These are phyloP conservation scores for Aspergillus sclerotioniger DNA, from an alignment of 495 filamentous ascomycete species.

Conservation along the genomic window DNA sequence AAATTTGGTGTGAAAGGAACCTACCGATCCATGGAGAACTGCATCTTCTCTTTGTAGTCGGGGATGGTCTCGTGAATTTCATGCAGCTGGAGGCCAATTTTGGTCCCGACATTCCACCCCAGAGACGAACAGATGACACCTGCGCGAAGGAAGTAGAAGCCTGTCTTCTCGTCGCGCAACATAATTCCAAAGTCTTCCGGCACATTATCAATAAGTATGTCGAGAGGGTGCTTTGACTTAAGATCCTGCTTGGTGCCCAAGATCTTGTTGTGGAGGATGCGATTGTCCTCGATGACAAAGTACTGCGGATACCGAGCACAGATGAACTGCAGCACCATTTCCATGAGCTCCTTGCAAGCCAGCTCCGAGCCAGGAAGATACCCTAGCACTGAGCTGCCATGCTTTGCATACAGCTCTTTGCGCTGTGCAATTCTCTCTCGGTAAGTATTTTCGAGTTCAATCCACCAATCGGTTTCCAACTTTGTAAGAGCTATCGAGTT, in stretches of 20 bases:
- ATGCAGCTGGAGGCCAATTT: conserved; percentile 69
- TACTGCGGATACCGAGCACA: conserved; percentile 76
- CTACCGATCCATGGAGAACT: conserved; percentile 80
- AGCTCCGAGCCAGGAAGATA: conserved; percentile 75
- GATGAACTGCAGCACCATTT: conserved; percentile 79
- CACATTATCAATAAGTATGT: conserved; percentile 75
- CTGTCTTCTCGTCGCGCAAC: conserved; percentile 67
- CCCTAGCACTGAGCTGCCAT: conserved; percentile 65
- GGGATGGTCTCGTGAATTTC: conserved; percentile 79
- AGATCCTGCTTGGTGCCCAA: conserved; percentile 64
- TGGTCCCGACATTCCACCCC: conserved; percentile 77
- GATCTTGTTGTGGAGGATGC: conserved; percentile 68
- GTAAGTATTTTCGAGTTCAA: conserved; percentile 83
- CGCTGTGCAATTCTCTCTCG: conserved; percentile 67
- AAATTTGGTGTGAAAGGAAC: conserved; percentile 7
- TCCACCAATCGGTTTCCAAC: conserved; percentile 85
- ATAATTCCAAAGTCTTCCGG: conserved; percentile 88
- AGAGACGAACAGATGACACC: conserved; percentile 77
- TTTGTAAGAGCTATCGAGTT: conserved; percentile 65
- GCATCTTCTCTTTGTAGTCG: conserved; percentile 90
- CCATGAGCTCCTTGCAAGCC: conserved; percentile 87
- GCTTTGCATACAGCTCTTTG: conserved; percentile 60
- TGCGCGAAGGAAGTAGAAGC: conserved; percentile 73
- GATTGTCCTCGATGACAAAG: conserved; percentile 63
- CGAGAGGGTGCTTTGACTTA: conserved; percentile 62